These are phyloP conservation scores for Starmerella gropengiesseri DNA, from an alignment of 805 yeast genomes.

Conservation along the genomic window DNA sequence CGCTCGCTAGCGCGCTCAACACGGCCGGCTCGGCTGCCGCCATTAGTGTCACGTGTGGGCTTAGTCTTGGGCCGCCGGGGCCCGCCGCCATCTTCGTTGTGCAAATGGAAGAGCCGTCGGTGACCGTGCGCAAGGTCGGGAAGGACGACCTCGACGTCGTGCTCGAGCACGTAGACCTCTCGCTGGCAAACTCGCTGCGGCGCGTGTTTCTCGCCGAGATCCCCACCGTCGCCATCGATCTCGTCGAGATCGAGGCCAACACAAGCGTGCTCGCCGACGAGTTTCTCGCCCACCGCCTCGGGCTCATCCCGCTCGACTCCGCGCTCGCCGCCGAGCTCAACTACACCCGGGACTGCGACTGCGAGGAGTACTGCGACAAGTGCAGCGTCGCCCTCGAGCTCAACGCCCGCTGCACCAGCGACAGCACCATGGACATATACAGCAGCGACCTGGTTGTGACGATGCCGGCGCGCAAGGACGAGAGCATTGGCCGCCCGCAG, in stretches of 20 bases:
- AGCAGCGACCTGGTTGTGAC: constrained; percentile 62
- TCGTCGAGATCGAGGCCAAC: constrained; percentile 86
- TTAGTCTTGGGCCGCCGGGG: too few relatives aligned
- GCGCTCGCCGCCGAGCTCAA: constrained; percentile 72
- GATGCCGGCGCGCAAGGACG: constrained; percentile 31
- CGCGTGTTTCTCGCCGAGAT: constrained; percentile 91
- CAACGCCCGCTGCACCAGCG: constrained; percentile 82
- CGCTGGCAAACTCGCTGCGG: constrained; percentile 85
- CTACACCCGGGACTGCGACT: constrained; percentile 90
- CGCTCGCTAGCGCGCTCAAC: too few relatives aligned
- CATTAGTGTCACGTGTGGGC: too few relatives aligned
- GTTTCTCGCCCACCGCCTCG: constrained; percentile 86
- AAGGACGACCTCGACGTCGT: constrained; percentile 85
- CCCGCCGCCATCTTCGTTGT: too few relatives aligned
- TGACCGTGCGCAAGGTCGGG: constrained; percentile 78
- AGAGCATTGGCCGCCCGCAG: constrained; percentile 64
- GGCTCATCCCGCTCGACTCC: constrained; percentile 79
- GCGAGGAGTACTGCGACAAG: constrained; percentile 93
- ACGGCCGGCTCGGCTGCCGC: too few relatives aligned
- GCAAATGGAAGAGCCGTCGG: constrained; percentile 43
- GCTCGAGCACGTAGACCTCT: constrained; percentile 71
- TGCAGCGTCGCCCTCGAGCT: constrained; percentile 82
- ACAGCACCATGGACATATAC: constrained; percentile 79
- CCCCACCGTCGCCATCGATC: constrained; percentile 94
- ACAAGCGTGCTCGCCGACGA: constrained; percentile 96